Evolutionary conservation across 345 rosid species (phyloP).

Genomic region (Gossypium australe): DNA sequence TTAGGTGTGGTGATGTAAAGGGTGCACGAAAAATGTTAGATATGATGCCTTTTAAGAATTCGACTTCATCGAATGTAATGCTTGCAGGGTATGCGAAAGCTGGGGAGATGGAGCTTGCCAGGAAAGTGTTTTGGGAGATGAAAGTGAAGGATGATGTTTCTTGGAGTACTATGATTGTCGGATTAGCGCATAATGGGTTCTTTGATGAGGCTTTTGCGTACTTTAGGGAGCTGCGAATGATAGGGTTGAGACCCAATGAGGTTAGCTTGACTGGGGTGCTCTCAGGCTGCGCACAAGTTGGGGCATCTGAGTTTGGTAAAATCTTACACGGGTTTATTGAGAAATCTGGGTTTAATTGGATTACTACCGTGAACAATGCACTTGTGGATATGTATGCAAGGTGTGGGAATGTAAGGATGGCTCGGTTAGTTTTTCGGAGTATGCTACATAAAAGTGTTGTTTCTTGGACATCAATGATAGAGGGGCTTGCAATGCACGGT

Average conservation of each 20-base stretch:
- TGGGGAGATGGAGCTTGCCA: constrained; percentile 43
- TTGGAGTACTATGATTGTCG: constrained; percentile 60
- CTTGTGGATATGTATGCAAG: constrained; percentile 33
- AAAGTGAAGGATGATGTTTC: constrained; percentile 47
- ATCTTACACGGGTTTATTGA: constrained; percentile 38
- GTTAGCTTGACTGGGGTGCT: constrained; percentile 48
- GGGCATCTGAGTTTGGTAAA: constrained; percentile 32
- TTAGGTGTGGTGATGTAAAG: constrained; percentile 31
- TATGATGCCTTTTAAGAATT: constrained; percentile 38
- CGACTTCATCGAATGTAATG: constrained; percentile 65
- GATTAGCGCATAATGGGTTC: constrained; percentile 41
- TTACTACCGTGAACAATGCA: constrained; percentile 37
- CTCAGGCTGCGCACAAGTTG: constrained; percentile 36
- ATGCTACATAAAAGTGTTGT: constrained; percentile 17
- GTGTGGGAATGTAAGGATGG: constrained; percentile 41
- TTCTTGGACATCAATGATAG: constrained; percentile 40
- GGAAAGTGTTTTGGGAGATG: constrained; percentile 37
- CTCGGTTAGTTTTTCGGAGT: constrained; percentile 19
- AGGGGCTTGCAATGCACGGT: constrained; percentile 39
- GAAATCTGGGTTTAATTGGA: constrained; percentile 38
- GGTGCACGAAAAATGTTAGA: constrained; percentile 30
- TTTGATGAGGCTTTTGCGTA: constrained; percentile 37
- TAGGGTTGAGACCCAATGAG: constrained; percentile 39
- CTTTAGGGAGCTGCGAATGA: constrained; percentile 42
- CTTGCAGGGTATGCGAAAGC: constrained; percentile 48